Base-by-base conservation (phyloP, 140 eudicot species). In the Stevia rebaudiana region DNA sequence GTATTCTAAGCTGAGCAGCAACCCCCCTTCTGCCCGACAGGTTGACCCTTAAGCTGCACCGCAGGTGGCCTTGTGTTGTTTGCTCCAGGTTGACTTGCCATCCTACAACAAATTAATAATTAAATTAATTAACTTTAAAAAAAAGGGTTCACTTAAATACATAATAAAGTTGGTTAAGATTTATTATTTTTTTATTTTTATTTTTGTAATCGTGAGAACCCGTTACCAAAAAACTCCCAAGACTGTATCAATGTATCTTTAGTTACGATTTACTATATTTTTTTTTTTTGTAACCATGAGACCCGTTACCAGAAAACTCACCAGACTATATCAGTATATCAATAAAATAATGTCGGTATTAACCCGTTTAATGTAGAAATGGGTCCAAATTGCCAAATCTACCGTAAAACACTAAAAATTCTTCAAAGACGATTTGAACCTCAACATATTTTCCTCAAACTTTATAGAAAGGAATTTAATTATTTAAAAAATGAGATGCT, bases 71-170 rank as follows among this genome's bases (percentile, higher is more conserved):
- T 86, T 11, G 7, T 43, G 65, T 33, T 82, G 86, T 68, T 83
- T 15, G 80, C 35, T 28, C 88, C 77, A 1, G 97, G 97, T 60
- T 89, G 97, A 60, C 83, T 89, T 1, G 97, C 97, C 97, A 83
- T 83, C 84, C 97, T 89, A 82, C 68, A 63, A 61, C 41, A 46
- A 39, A 60, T 0, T 10, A 61, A 31, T 36, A 16, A 50, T 22
- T 51, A 5, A 8, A 41, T 28, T 25, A 17, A 2, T 49, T 19
- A n/a, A 28, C 17, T 15, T 11, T 21, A 31, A 55, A 41, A 31
- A 54, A 39, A 15, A 54, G 43, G 57, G 25, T 35, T 21, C 0
- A 6, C 30, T 39, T 9, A 23, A 68, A 4, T 52, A 10, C 42
- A 68, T 3, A 53, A 11, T 52, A 2, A 11, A 39, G 5, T 53